Base-by-base conservation (phyloP, 163 green algal species). In the Botryococcus braunii region DNA sequence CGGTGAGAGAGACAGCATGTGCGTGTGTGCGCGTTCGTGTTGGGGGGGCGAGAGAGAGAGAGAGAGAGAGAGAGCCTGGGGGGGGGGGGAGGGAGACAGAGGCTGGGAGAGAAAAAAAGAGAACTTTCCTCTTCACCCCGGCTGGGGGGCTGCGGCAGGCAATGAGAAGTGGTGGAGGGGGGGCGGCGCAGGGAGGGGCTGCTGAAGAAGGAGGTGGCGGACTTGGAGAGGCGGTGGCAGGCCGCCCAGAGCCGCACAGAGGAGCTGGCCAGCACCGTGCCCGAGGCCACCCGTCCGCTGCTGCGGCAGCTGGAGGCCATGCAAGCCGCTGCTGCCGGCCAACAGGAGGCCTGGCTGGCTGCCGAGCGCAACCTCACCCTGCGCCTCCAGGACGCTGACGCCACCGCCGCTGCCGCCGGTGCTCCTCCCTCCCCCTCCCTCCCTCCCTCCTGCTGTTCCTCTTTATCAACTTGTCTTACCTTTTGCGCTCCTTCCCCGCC, bases 281-380 rank as follows among this genome's bases (percentile, higher is more conserved):
- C 92, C 0, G 89, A 96, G 66, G 85, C 91, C 66, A 97, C 92
- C 0, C 78, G 83, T 4, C 91, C 93, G n/a, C 81, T 97, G 70
- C 80, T 97, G 75, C 76, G 85, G 5, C 91, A 98, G 81, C 88
- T 98, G 31, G 86, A 95, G 74, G 83, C 86, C 2, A 82, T 93
- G 80, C 80, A 89, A 73, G 66, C 81, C 21, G 80, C 84, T 2
- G 72, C 82, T 2, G 65, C 74, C 0, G 74, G 81, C 40, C 86
- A 94, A 66, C 62, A 80, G 3, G 79, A 89, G 23, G 86, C 84
- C 4, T 95, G 90, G 88, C 64, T 73, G 2, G 85, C 75, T 11
- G 86, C 88, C 1, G 91, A 97, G 81, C 56, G 65, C 36, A 70
- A 70, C 35, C 73, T 92, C 65, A 68, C 69, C 17, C 52, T 68